These are phyloP conservation scores for Phytophthora sojae DNA, from an alignment of 352 stramenopile species.

Conservation along the genomic window DNA sequence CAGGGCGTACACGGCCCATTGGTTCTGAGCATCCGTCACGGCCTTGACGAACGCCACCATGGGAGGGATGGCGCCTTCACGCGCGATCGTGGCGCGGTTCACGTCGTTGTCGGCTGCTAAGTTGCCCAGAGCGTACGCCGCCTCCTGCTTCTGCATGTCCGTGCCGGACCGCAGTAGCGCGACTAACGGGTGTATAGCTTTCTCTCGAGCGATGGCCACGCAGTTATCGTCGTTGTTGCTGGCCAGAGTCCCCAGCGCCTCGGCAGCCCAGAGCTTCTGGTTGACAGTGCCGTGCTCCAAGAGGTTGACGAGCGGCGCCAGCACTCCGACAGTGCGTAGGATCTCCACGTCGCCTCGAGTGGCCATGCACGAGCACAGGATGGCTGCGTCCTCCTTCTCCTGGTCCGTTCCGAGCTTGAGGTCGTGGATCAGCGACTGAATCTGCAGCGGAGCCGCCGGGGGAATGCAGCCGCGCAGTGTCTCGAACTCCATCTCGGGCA, in stretches of 20 bases:
- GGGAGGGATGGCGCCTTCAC: constrained; percentile 7
- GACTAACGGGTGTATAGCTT: constrained; percentile 1
- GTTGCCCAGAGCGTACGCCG: constrained; percentile 7
- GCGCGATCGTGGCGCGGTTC: not conserved
- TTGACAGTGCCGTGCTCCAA: not conserved
- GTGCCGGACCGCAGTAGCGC: constrained; percentile 8
- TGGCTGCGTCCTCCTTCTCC: constrained; percentile 25
- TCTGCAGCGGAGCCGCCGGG: constrained; percentile 12
- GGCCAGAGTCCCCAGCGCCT: constrained; percentile 1
- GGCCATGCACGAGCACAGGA: constrained; percentile 26
- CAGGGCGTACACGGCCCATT: constrained; percentile 7
- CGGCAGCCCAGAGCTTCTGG: not conserved
- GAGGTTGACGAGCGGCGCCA: constrained; percentile 1
- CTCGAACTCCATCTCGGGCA: constrained; percentile 29
- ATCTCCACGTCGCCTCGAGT: constrained; percentile 25
- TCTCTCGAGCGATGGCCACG: not conserved
- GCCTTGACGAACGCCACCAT: constrained; percentile 12
- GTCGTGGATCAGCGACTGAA: constrained; percentile 12
- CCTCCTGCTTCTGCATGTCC: constrained; percentile 5
- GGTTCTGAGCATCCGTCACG: constrained; percentile 10
- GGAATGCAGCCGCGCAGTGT: constrained; percentile 17
- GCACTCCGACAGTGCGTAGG: constrained; percentile 18
- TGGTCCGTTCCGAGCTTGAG: constrained; percentile 20
- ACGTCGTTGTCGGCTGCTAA: constrained; percentile 10
- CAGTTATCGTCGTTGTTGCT: constrained; percentile 8